Conservation (phyloP, 192 early-diverging fungal species). For the Coemansia sp. region DNA sequence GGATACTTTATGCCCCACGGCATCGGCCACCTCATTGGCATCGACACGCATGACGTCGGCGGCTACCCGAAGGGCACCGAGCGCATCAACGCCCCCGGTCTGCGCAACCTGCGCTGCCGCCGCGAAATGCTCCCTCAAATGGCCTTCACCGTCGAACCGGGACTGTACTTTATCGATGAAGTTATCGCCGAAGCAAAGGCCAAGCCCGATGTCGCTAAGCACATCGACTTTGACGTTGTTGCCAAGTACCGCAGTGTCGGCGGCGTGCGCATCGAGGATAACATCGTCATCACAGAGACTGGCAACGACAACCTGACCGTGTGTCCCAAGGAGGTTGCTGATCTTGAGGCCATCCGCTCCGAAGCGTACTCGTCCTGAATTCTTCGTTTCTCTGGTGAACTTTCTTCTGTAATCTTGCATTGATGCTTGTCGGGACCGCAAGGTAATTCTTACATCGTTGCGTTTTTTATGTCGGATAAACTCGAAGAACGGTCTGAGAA, state of each 20-base stretch:
- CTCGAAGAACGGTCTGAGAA: too few relatives aligned
- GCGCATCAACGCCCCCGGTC: conserved; percentile 68
- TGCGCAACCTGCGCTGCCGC: conserved; percentile 74
- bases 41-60: conserved; percentile 88
- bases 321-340: conserved; percentile 70
- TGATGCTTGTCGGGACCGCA: too few relatives aligned
- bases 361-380: conserved; percentile 3
- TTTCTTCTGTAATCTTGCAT: too few relatives aligned
- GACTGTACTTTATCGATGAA: conserved; percentile 87
- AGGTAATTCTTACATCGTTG: too few relatives aligned
- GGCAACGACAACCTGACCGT: conserved; percentile 84
- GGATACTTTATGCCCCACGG: conserved; percentile 92
- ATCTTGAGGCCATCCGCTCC: conserved; percentile 63
- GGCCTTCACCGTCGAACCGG: conserved; percentile 93
- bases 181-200: conserved; percentile 66
- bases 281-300: conserved; percentile 74
- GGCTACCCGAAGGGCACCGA: conserved; percentile 69
- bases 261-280: conserved; percentile 92
- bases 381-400: too few relatives aligned
- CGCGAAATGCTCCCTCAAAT: conserved; percentile 73
- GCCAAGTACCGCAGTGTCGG: conserved; percentile 75
- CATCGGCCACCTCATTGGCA: conserved; percentile 81
- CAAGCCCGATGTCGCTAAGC: conserved; percentile 58
- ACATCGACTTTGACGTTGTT: conserved; percentile 67
- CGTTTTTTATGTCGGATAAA: too few relatives aligned